Evolutionary conservation across 1,139 yeast genomes (phyloP), one percentile per base, ranked within the genome.

Genomic region (Diutina pseudorugosa): DNA sequence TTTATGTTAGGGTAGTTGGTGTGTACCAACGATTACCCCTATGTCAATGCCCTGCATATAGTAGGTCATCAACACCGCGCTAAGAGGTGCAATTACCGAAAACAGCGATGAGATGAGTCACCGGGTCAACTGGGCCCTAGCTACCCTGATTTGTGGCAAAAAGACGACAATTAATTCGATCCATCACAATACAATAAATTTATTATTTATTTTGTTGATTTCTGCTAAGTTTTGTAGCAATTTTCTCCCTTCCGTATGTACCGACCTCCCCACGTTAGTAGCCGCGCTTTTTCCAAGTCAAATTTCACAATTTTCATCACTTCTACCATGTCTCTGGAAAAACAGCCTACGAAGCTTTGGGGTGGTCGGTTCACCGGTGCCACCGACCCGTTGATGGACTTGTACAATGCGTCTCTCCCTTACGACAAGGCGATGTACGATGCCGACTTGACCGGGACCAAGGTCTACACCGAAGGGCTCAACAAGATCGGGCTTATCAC

Each of bases 301-400:
- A n/a, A 40, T n/a, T 18, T 40, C 8, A n/a, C 9, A 40, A 16
- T 40, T 40, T 40, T 40, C 20, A 16, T 16, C 9, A 30, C 36
- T 30, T 30, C 36, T 30, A n/a, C 12, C 19, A 43, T 14, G n/a
- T n/a, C 19, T 33, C 12, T 33, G 27, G 49, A 45, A 9, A 25
- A 45, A 27, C 40, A 23, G 25, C 27, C 49, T 27, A 33, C 49
- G 16, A 45, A 45, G 49, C 49, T 94, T 59, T 93, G 99, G 99
- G 99, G 99, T 60, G 99, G 99, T 64, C 82, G 99, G 68, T 93
- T 93, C 71, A 93, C 98, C 54, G 97, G 94, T 2, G 93, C 93
- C 58, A 83, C 96, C 23, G 99, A 93, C 62, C 98, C 99, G 7
- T 74, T 93, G 64, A 93, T 93, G 99, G 95, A 93, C 65, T 75